These are phyloP conservation scores for Aechmea fasciata DNA, from an alignment of 176 grass and related monocot species.

Conservation along the genomic window DNA sequence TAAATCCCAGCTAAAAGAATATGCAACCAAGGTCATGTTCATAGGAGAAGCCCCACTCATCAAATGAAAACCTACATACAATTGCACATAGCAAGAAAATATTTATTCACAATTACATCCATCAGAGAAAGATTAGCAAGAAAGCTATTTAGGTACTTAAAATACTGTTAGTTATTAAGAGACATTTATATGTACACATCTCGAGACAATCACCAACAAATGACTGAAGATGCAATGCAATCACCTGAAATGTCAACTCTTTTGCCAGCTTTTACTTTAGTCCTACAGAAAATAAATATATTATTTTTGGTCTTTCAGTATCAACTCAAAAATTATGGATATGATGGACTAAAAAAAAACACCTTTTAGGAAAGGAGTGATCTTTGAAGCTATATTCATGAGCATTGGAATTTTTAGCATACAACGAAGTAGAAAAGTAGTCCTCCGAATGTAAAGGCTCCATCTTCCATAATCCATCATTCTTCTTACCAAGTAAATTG, in stretches of 20 bases:
- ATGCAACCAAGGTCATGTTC: too few species aligned
- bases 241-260: conserved; percentile 1
- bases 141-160: too few species aligned
- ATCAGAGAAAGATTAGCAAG: too few species aligned
- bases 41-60: too few species aligned
- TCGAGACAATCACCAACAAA: background rate
- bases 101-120: background rate
- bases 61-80: background rate
- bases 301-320: background rate
- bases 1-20: too few species aligned
- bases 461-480: background rate
- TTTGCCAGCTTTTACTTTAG: background rate
- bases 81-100: background rate
- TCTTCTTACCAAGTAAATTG: background rate
- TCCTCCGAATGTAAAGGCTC: background rate
- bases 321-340: background rate
- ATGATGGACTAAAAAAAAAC: background rate
- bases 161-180: background rate
- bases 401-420: background rate
- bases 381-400: conserved; percentile 7
- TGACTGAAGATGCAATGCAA: background rate
- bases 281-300: background rate
- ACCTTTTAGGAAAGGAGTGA: background rate
- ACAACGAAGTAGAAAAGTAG: background rate
- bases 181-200: background rate